Evolutionary conservation across 164 flowering plant species (phyloP).

Genomic region (Litsea cubeba): DNA sequence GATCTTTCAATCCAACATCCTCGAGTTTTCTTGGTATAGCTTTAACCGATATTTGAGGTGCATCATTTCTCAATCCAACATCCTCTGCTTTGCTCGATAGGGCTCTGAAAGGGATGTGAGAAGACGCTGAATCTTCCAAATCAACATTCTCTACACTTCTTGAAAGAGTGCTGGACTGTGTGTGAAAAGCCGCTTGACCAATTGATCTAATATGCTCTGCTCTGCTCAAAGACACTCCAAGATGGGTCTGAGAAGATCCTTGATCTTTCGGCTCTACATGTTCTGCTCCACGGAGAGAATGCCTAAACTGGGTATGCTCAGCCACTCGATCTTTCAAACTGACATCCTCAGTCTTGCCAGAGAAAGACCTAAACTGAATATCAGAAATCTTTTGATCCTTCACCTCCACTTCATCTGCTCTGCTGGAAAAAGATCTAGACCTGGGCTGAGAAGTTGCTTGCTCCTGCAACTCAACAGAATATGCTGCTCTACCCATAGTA

Average conservation of each 20-base stretch:
- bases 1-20: constrained; percentile 27
- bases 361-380: constrained; percentile 12
- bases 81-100: constrained; percentile 10
- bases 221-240: constrained; percentile 6
- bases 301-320: constrained; percentile 7
- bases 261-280: constrained; percentile 9
- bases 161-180: constrained; percentile 22
- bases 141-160: constrained; percentile 27
- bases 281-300: neutral
- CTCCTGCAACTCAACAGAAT: constrained; percentile 27
- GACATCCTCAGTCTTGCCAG: constrained; percentile 16
- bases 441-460: constrained; percentile 15
- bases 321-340: constrained; percentile 4
- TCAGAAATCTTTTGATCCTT: constrained; percentile 15
- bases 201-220: constrained; percentile 21
- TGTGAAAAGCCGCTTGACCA: constrained; percentile 28
- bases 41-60: constrained; percentile 1
- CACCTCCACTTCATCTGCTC: constrained; percentile 25
- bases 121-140: constrained; percentile 24
- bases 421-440: constrained; percentile 9
- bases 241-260: constrained; percentile 13
- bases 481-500: constrained; percentile 11
- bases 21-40: constrained; percentile 23
- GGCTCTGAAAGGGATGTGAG: constrained; percentile 19
- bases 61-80: constrained; percentile 7